These are phyloP conservation scores for Sugiyamaella xylanicola DNA, from an alignment of 1,139 yeast genomes.

Conservation along the genomic window DNA sequence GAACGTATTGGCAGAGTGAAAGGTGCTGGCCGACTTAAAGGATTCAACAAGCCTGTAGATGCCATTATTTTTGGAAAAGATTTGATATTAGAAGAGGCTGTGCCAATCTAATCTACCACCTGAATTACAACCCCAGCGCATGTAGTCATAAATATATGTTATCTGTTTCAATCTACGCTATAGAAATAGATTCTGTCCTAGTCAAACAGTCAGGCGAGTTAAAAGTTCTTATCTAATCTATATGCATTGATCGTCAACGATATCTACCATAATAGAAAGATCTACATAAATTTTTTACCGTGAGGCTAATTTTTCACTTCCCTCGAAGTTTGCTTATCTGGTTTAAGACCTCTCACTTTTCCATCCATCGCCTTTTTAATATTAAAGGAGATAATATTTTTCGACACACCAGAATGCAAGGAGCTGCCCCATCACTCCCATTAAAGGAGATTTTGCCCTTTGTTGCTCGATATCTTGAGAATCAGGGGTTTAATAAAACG, in stretches of 20 bases:
- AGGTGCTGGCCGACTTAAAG: constrained; percentile 84
- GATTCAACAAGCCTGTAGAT: constrained; percentile 80
- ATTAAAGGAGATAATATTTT: not conserved
- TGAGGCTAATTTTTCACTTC: constrained; percentile 7
- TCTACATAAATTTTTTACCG: constrained; percentile 12
- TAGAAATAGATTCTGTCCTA: too few relatives aligned
- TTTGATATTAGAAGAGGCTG: constrained; percentile 31
- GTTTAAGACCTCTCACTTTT: not conserved
- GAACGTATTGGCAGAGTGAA: constrained; percentile 75
- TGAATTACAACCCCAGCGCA: too few relatives aligned
- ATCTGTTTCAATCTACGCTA: not conserved
- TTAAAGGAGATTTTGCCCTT: constrained; percentile 32
- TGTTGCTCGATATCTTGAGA: constrained; percentile 33
- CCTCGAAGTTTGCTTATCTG: constrained; percentile 2
- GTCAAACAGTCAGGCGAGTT: too few relatives aligned
- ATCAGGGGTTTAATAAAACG: constrained; percentile 33
- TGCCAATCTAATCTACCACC: not conserved
- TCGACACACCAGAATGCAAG: constrained; percentile 10
- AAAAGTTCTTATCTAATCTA: constrained; percentile 11
- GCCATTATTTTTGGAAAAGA: constrained; percentile 71
- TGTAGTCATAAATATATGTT: not conserved
- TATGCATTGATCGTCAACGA: not conserved
- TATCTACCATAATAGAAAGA: not conserved
- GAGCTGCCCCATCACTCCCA: constrained; percentile 18
- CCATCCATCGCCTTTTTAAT: not conserved